These are phyloP conservation scores for Colletotrichum sp. DNA, from an alignment of 2,329 filamentous ascomycete genomes.

Conservation along the genomic window DNA sequence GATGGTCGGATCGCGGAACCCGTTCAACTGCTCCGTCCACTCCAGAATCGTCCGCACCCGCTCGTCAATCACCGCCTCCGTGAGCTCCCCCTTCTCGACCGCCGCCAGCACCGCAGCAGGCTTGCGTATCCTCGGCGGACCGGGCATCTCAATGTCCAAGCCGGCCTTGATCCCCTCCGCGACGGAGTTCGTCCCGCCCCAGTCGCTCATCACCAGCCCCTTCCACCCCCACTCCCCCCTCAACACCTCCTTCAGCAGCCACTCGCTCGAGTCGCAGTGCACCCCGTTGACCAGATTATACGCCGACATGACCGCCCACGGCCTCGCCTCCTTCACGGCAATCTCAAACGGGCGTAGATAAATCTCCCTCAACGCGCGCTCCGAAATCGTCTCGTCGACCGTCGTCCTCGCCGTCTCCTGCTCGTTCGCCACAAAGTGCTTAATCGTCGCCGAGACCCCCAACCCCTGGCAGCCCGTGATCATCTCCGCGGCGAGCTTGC, in stretches of 20 bases:
- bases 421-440: constrained; percentile 41
- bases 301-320: constrained; percentile 33
- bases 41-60: constrained; percentile 35
- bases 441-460: constrained; percentile 70
- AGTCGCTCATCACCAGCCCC: constrained; percentile 72
- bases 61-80: constrained; percentile 21
- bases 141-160: constrained; percentile 71
- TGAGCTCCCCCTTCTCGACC: constrained; percentile 26
- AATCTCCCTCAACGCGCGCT: constrained; percentile 33
- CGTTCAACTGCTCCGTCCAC: constrained; percentile 33
- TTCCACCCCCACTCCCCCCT: constrained; percentile 81
- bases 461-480: constrained; percentile 73
- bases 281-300: constrained; percentile 46
- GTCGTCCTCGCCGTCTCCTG: constrained; percentile 45
- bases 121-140: constrained; percentile 38
- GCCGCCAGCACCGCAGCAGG: constrained; percentile 26
- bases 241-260: constrained; percentile 67
- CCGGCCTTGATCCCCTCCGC: constrained; percentile 76
- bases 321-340: constrained; percentile 31
- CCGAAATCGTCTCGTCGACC: constrained; percentile 26
- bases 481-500: constrained; percentile 67
- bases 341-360: constrained; percentile 35
- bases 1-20: constrained; percentile 37
- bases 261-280: constrained; percentile 52
- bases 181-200: constrained; percentile 78